Conservation (phyloP, 2,329 filamentous ascomycete species). For the Coniochaeta ligniaria region DNA sequence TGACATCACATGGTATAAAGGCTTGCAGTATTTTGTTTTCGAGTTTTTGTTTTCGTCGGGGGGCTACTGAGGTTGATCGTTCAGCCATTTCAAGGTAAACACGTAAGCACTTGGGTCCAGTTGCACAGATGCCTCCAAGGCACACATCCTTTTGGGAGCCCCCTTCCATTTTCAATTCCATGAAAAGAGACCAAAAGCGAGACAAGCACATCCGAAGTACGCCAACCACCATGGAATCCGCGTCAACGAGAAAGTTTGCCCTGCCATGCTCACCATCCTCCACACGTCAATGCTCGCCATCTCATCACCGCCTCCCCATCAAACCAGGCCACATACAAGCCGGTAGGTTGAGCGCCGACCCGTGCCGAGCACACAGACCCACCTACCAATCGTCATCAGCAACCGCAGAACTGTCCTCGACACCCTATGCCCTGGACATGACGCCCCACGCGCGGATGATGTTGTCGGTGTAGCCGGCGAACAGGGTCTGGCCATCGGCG, state of each 20-base stretch:
- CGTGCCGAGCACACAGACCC: neutral
- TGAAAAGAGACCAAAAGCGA: constrained; percentile 24
- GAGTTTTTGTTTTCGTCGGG: constrained; percentile 8
- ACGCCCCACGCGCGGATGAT: constrained; percentile 97
- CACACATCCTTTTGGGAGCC: constrained; percentile 9
- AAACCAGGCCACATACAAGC: constrained; percentile 7
- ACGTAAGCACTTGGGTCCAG: neutral
- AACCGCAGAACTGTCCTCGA: neutral
- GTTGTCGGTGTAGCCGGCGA: constrained; percentile 99
- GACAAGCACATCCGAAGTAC: constrained; percentile 22
- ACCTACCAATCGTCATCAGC: constrained; percentile 6
- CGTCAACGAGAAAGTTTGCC: constrained; percentile 1
- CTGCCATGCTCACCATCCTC: constrained; percentile 1
- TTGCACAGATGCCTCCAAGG: neutral
- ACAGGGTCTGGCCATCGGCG: constrained; percentile 97
- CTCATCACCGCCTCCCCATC: constrained; percentile 1
- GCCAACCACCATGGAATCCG: constrained; percentile 22
- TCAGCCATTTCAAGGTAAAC: constrained; percentile 2
- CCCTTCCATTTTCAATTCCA: constrained; percentile 15
- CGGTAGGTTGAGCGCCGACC: constrained; percentile 5
- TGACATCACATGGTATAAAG: neutral
- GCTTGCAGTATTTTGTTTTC: constrained; percentile 1
- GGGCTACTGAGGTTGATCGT: constrained; percentile 5
- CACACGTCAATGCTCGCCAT: neutral
- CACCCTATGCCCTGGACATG: constrained; percentile 78